Evolutionary conservation across 1,139 yeast genomes (phyloP), one percentile per base, ranked within the genome.

Genomic region (Wickerhamomyces sp.): DNA sequence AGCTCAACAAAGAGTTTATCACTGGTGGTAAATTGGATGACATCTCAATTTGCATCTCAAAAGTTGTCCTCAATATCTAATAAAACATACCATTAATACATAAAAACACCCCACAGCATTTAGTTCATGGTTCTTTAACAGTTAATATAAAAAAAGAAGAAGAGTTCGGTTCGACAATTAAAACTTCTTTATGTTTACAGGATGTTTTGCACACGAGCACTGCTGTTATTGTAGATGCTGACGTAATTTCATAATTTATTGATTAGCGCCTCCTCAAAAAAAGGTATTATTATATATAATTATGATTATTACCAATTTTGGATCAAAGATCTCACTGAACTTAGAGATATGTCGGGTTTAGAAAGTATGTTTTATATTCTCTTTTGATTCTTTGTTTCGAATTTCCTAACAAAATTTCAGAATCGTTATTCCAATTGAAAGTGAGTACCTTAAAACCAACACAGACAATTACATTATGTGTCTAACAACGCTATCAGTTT

Each of bases 11-110:
- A 7, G 45, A 53, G 15, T 64, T 73, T 40, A 70, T 71, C 41
- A 59, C 67, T 31, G 81, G 81, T 2, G 81, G 81, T 0, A 75
- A 75, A 45, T 58, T 75, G 41, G 81, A 76, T 52, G 81, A 76
- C 49, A 74, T 74, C 66, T 69, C 78, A 0, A 58, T 75, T 12
- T 71, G 77, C 43, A 59, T 75, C 18, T 78, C 78, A 13, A 63
- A 63, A 44, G 78, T 76, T 15, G 31, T 38, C 8, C 31, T 49
- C 14, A 49, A 49, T 17, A 28, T 32, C n/a, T 32, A 25, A 15
- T 15, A 16, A 28, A 9, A 26, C 6, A n/a, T 14, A 26, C n/a
- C 6, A 26, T 12, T 6, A 16, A 28, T 28, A 28, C 15, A 30
- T 24, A 24, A 6, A 10, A 24, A 13, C n/a, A 24, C 24, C 24